Evolutionary conservation across 352 stramenopile species (phyloP).

Genomic region (Aphanomyces cochlioides): DNA sequence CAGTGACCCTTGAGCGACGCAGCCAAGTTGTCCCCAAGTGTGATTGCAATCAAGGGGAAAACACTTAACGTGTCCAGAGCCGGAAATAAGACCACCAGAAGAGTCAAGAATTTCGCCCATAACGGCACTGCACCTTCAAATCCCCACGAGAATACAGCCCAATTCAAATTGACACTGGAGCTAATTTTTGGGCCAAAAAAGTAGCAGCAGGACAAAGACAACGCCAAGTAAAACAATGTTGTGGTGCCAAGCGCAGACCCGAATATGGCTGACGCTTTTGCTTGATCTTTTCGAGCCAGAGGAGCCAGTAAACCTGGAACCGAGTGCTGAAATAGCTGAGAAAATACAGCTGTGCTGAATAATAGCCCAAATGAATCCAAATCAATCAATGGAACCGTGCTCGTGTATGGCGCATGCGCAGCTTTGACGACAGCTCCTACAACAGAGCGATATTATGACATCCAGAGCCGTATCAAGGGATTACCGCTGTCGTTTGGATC

Average conservation of each 20-base stretch:
- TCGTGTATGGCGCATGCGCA: constrained; percentile 43
- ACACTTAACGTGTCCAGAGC: constrained; percentile 87
- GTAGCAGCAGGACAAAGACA: constrained; percentile 68
- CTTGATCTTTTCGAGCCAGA: constrained; percentile 54
- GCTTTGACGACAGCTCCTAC: constrained; percentile 20
- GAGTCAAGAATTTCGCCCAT: constrained; percentile 61
- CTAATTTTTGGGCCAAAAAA: constrained; percentile 81
- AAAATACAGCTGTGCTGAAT: constrained; percentile 89
- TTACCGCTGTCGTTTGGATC: constrained; percentile 59
- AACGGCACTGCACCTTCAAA: constrained; percentile 50
- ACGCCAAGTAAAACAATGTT: constrained; percentile 75
- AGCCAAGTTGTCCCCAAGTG: constrained; percentile 87
- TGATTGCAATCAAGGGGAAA: constrained; percentile 90
- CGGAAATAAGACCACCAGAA: constrained; percentile 86
- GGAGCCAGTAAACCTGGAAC: constrained; percentile 81
- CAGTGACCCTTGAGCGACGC: constrained; percentile 50
- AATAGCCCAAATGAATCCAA: constrained; percentile 82
- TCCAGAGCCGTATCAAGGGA: constrained; percentile 30
- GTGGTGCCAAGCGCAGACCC: constrained; percentile 77
- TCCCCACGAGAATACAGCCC: constrained; percentile 84
- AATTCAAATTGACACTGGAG: constrained; percentile 90
- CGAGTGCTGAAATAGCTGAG: constrained; percentile 87
- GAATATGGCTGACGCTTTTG: constrained; percentile 66
- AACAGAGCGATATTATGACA: not conserved
- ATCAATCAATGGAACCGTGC: constrained; percentile 60